Evolutionary conservation across 495 filamentous ascomycete genomes (phyloP).

Genomic region (Neurospora sp.): DNA sequence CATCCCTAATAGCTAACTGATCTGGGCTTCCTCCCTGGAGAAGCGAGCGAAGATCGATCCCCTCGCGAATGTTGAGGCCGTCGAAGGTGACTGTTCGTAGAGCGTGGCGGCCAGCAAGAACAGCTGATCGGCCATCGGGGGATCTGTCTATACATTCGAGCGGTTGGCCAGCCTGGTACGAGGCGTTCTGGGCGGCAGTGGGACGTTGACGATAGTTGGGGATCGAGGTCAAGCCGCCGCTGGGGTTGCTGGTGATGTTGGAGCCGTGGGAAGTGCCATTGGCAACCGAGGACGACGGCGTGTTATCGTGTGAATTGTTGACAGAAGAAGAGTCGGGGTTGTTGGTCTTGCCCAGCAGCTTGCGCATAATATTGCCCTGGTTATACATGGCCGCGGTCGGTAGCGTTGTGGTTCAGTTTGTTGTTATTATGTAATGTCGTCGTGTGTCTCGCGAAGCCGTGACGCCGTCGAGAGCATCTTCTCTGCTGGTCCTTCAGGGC

Average conservation of each 20-base stretch:
- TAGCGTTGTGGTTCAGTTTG: neutral
- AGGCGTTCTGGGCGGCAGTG: slow-evolving; percentile 60
- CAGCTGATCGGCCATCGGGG: slow-evolving; percentile 60
- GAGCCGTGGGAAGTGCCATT: slow-evolving; percentile 3
- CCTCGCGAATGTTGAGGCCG: slow-evolving; percentile 59
- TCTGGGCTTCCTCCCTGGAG: slow-evolving; percentile 64
- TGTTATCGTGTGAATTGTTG: slow-evolving; percentile 20
- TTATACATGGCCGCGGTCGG: slow-evolving; percentile 20
- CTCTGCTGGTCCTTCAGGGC: neutral
- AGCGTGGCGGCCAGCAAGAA: slow-evolving; percentile 73
- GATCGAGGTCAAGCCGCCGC: slow-evolving; percentile 3
- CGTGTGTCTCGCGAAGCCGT: neutral
- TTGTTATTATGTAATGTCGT: neutral
- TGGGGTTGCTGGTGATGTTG: slow-evolving; percentile 30
- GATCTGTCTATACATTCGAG: slow-evolving; percentile 72
- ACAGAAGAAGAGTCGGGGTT: slow-evolving; percentile 16
- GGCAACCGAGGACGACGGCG: slow-evolving; percentile 2
- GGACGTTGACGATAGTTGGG: slow-evolving; percentile 37
- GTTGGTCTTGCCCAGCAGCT: slow-evolving; percentile 38
- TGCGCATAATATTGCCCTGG: slow-evolving; percentile 42
- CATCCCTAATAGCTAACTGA: slow-evolving; percentile 70
- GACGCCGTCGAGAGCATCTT: neutral
- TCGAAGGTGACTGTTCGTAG: slow-evolving; percentile 73
- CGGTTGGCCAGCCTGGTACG: slow-evolving; percentile 60
- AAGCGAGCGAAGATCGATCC: slow-evolving; percentile 68